Conservation (phyloP, 495 filamentous ascomycete species). For the Melanomma pulvis-pyrius region DNA sequence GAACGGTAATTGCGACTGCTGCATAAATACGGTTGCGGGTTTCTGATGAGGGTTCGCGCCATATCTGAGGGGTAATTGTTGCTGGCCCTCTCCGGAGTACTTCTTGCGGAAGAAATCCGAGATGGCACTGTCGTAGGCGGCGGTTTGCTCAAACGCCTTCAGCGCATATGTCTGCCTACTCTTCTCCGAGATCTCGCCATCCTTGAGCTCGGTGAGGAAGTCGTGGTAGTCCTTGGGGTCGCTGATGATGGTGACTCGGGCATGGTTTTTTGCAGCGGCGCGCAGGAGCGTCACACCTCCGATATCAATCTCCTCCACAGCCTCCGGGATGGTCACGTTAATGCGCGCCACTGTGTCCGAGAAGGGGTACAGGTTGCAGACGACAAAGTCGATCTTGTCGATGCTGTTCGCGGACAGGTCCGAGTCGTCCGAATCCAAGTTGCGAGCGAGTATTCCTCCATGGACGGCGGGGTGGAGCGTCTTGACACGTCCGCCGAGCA, state of each 20-base stretch:
- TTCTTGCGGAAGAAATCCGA: constrained; percentile 96
- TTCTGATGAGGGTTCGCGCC: constrained; percentile 98
- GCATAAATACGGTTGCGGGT: constrained; percentile 80
- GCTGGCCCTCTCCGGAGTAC: constrained; percentile 81
- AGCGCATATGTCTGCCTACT: constrained; percentile 86
- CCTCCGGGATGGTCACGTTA: constrained; percentile 93
- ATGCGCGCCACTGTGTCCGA: constrained; percentile 96
- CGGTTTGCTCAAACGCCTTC: constrained; percentile 98
- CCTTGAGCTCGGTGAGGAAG: constrained; percentile 85
- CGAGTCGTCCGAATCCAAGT: constrained; percentile 90
- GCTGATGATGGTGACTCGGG: constrained; percentile 89
- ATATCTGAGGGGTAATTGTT: constrained; percentile 86
- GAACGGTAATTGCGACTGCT: constrained; percentile 79
- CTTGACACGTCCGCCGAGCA: constrained; percentile 95
- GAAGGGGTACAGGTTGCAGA: constrained; percentile 99
- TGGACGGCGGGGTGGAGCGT: constrained; percentile 71
- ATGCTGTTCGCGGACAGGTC: constrained; percentile 97
- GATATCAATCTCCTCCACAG: constrained; percentile 98
- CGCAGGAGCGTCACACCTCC: constrained; percentile 92
- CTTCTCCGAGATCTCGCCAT: constrained; percentile 79
- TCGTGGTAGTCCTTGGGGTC: constrained; percentile 91
- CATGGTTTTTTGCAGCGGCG: constrained; percentile 96
- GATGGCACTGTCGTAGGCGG: constrained; percentile 93
- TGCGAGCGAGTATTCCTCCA: constrained; percentile 81
- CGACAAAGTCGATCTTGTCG: constrained; percentile 94